A percentile compares a stretch with the other conserved stretches of the same genome.
These are phyloP conservation scores for Trichopus zeylanicus DNA, from an alignment of 116 monocot genomes.

Conservation along the genomic window DNA sequence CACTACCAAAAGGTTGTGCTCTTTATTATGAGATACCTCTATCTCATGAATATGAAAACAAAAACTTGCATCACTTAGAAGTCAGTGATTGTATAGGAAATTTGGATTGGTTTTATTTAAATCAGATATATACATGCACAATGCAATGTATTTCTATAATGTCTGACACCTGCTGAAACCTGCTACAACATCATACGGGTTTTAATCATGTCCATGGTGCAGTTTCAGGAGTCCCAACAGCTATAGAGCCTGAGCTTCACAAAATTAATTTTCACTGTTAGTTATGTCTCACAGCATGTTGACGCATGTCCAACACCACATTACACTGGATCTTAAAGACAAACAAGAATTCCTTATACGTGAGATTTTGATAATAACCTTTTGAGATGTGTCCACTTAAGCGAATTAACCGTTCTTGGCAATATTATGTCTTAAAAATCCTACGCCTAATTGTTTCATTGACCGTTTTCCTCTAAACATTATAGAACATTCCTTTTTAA, in stretches of 20 bases:
- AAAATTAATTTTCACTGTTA: slow-evolving; percentile 8
- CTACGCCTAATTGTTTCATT: too few species aligned
- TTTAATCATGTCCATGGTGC: slow-evolving; percentile 94
- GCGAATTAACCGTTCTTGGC: too few species aligned
- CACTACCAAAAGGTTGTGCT: too few species aligned
- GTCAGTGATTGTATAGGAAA: neutral
- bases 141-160: slow-evolving; percentile 70
- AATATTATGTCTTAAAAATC: too few species aligned
- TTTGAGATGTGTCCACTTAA: slow-evolving; percentile 69
- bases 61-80: too few species aligned
- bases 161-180: slow-evolving; percentile 22
- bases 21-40: too few species aligned
- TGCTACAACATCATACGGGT: slow-evolving; percentile 89
- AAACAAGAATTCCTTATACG: slow-evolving; percentile 42
- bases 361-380: slow-evolving; percentile 89
- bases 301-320: neutral
- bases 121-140: slow-evolving; percentile 94
- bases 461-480: too few species aligned
- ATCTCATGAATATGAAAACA: too few species aligned
- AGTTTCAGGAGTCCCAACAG: slow-evolving; percentile 82
- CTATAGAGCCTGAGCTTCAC: slow-evolving; percentile 71
- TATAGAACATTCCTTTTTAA: too few species aligned
- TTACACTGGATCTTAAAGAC: neutral
- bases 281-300: neutral
- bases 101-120: neutral